Evolutionary conservation across 2,329 filamentous ascomycete genomes (phyloP).

Genomic region (Herpotrichia juniperi): DNA sequence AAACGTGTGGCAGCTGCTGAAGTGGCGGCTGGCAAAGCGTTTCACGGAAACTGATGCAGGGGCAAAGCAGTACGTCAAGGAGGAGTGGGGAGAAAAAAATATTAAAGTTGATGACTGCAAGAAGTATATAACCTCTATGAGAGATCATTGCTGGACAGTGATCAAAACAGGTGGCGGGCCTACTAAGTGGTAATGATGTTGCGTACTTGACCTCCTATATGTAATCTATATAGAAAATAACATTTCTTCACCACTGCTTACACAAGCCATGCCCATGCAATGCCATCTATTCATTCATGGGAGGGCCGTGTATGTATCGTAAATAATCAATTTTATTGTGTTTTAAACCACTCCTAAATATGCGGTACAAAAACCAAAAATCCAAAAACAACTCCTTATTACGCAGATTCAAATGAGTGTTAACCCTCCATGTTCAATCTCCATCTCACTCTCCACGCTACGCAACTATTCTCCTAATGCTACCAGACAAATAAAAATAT

Average conservation of each 20-base stretch:
- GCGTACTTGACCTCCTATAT: conserved; percentile 1
- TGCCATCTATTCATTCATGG: conserved; percentile 4
- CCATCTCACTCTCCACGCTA: no score
- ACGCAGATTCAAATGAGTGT: no score
- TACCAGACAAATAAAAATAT: no score
- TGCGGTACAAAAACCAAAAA: no score
- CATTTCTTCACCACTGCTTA: neutral
- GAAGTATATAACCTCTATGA: conserved; percentile 8
- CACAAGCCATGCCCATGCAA: neutral
- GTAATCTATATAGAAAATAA: conserved; percentile 7
- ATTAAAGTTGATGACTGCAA: conserved; percentile 4
- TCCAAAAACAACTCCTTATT: no score
- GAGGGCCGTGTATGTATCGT: no score
- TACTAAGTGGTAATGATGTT: conserved; percentile 8
- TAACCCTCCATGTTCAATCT: no score
- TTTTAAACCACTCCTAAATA: no score
- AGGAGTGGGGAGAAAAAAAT: conserved; percentile 14
- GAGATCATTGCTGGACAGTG: conserved; percentile 7
- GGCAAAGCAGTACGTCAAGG: conserved; percentile 7
- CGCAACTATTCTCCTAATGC: no score
- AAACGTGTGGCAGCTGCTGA: conserved; percentile 11
- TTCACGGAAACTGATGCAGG: conserved; percentile 6
- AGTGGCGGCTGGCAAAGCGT: conserved; percentile 6
- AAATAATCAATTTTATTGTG: no score
- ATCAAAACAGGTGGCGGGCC: conserved; percentile 6